Evolutionary conservation across 2,329 filamentous ascomycete species (phyloP), one percentile per base, ranked within the genome.

Genomic region (Colletotrichum sp.): DNA sequence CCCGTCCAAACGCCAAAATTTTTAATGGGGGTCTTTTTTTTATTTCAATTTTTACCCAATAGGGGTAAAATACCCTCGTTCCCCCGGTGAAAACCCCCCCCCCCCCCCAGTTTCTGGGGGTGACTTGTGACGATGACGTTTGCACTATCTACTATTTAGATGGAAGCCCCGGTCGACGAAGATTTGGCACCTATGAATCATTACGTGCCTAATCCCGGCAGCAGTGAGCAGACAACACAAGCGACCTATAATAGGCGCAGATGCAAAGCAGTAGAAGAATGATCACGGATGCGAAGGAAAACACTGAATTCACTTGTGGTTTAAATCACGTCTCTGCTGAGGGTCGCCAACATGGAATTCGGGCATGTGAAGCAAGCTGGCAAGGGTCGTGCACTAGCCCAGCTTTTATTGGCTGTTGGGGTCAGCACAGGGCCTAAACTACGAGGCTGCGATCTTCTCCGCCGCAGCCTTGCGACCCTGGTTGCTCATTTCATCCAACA

Each of bases 371-470:
- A 22, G 27, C 19, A 32, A 28, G 9, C 28, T 39, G 39, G 34
- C 61, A 67, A 48, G 72, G 72, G 61, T 36, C 34, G 60, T 67
- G 72, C 52, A 36, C 28, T 19, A 34, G 9, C 9, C 30, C 59
- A 22, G 11, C 28, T 65, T 39, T 76, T 48, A 76, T 76, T 76
- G 74, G 74, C 48, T 34, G 27, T 6, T 44, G 4, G 15, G 3
- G 11, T 6, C 6, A 48, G n/a, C 57, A 9, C 28, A n/a, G 32
- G n/a, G 27, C 64, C 64, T 39, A 48, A 55, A 48, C 48, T 74
- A 64, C 71, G 52, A 76, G 74, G 74, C 74, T 76, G 64, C 48
- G 74, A 75, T 74, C 34, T 19, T 66, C 65, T 64, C 34, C 16
- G 48, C 15, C 60, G 28, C 27, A 76, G 74, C 74, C 74, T 76